Conservation (phyloP, 2,329 filamentous ascomycete genomes). For the Colletotrichum sojae region DNA sequence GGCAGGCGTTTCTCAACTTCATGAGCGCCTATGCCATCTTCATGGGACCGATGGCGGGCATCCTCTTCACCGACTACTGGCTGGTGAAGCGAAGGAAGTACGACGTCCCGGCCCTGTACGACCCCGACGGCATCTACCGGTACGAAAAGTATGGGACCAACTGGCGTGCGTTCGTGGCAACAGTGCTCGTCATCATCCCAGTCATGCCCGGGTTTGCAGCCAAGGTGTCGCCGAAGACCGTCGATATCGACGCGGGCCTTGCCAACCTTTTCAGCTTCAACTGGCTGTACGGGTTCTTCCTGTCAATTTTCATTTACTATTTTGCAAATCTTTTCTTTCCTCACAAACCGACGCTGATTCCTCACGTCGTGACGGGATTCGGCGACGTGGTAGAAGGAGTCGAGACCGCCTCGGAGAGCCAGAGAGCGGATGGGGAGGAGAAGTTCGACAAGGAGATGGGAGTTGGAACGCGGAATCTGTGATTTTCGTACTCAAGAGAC, state of each 20-base stretch:
- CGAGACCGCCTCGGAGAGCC: background rate
- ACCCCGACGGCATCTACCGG: slow-evolving; percentile 57
- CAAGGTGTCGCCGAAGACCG: slow-evolving; percentile 45
- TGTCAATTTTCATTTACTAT: slow-evolving; percentile 39
- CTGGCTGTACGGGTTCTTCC: slow-evolving; percentile 49
- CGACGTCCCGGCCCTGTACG: slow-evolving; percentile 59
- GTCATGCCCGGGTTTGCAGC: slow-evolving; percentile 44
- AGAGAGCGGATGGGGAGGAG: background rate
- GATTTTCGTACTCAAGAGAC: background rate
- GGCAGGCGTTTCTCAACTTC: slow-evolving; percentile 49
- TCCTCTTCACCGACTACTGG: slow-evolving; percentile 58
- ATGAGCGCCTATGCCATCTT: slow-evolving; percentile 52
- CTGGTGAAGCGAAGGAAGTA: slow-evolving; percentile 53
- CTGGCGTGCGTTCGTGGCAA: slow-evolving; percentile 50
- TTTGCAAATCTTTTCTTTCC: slow-evolving; percentile 43
- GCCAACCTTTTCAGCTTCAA: slow-evolving; percentile 48
- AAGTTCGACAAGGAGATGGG: background rate
- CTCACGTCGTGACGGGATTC: slow-evolving; percentile 40
- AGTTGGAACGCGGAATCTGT: background rate
- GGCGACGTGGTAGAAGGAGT: background rate
- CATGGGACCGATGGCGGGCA: slow-evolving; percentile 57
- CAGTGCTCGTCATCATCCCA: slow-evolving; percentile 46
- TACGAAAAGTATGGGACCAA: slow-evolving; percentile 50
- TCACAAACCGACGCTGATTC: slow-evolving; percentile 43
- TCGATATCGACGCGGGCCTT: slow-evolving; percentile 44